Percentiles rank a stretch among this genome's conserved stretches.
These are phyloP conservation scores for Mercurialis annua DNA, from an alignment of 345 rosid species.

Conservation along the genomic window DNA sequence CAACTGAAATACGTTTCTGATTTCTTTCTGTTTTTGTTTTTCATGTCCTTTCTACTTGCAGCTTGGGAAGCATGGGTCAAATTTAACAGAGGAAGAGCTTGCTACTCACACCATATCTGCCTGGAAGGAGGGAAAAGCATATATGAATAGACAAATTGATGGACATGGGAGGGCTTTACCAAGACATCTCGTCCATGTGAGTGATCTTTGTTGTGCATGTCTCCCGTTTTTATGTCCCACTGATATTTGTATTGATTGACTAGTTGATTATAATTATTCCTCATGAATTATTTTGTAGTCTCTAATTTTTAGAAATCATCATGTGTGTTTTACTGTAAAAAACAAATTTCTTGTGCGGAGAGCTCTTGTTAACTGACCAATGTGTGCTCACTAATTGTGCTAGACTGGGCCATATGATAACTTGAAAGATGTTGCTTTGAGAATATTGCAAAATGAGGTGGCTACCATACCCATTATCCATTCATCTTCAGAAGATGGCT, in stretches of 20 bases:
- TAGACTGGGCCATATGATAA: conserved; percentile 32
- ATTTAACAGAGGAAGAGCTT: conserved; percentile 36
- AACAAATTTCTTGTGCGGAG: no score
- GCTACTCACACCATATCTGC: conserved; percentile 35
- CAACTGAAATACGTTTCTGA: neutral
- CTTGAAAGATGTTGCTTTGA: conserved; percentile 32
- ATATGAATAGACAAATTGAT: conserved; percentile 26
- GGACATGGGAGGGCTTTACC: conserved; percentile 19
- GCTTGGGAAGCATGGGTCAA: conserved; percentile 33
- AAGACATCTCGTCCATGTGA: conserved; percentile 26
- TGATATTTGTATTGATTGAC: neutral
- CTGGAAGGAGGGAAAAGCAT: conserved; percentile 37
- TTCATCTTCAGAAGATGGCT: conserved; percentile 31
- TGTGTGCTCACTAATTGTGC: conserved; percentile 8
- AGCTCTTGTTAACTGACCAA: neutral
- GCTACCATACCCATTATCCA: conserved; percentile 28
- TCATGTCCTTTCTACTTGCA: conserved; percentile 13
- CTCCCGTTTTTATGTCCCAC: neutral
- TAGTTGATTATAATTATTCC: neutral
- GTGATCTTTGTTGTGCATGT: conserved; percentile 5
- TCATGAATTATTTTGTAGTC: neutral
- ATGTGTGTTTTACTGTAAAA: neutral
- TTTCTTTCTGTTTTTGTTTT: neutral
- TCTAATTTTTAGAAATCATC: neutral
- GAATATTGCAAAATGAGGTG: conserved; percentile 31